phyloP scores from a whole-genome alignment of 345 rosid species.

The Eucalyptus guilfoylei region DNA sequence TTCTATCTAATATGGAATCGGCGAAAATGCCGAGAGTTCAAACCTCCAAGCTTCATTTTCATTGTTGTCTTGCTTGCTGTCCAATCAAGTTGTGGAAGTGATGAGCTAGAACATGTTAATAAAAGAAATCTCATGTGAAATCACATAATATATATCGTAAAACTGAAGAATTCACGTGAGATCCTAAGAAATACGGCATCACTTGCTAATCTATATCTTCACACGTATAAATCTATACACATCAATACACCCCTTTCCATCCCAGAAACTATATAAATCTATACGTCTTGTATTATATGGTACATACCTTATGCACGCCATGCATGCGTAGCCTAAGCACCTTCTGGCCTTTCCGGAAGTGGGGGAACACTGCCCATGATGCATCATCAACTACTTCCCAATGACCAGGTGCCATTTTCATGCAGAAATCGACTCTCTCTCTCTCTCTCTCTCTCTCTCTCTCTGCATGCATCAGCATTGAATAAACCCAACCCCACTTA shows the following conservation, averaged over 20 bases:
- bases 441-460: neutral
- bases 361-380: neutral
- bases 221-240: neutral
- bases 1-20: neutral
- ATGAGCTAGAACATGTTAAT: neutral
- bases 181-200: fast-evolving
- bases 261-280: neutral
- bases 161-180: neutral
- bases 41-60: neutral
- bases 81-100: neutral
- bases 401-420: neutral
- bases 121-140: neutral
- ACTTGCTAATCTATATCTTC: neutral
- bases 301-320: neutral
- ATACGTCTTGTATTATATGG: neutral
- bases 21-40: neutral
- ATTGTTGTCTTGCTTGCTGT: neutral
- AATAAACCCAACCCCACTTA: neutral
- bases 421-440: neutral
- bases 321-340: neutral
- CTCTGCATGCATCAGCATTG: neutral
- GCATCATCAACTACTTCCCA: neutral
- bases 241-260: neutral
- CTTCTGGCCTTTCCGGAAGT: neutral
- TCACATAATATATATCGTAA: neutral